These are phyloP conservation scores for Epicoccum nigrum DNA, from an alignment of 2,329 filamentous ascomycete species.

Conservation along the genomic window DNA sequence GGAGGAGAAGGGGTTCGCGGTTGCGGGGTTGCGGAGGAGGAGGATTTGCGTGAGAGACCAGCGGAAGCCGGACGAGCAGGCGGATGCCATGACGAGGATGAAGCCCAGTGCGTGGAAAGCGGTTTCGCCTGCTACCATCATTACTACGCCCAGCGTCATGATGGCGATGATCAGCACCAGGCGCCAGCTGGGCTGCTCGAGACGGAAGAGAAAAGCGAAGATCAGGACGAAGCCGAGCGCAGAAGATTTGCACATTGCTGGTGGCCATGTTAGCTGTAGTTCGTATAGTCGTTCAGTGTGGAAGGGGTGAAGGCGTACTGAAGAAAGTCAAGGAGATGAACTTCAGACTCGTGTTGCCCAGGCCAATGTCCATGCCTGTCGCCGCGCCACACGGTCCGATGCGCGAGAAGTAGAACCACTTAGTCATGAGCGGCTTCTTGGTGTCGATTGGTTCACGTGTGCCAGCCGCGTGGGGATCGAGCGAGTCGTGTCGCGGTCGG, in stretches of 20 bases:
- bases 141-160: conserved; percentile 92
- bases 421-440: conserved; percentile 74
- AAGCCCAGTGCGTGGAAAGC: conserved; percentile 88
- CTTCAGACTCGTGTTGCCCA: conserved; percentile 94
- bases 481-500: conserved; percentile 66
- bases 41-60: conserved; percentile 99
- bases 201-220: conserved; percentile 91
- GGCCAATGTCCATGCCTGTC: conserved; percentile 91
- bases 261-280: background rate
- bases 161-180: conserved; percentile 85
- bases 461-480: conserved; percentile 40
- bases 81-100: conserved; percentile 87
- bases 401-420: conserved; percentile 87
- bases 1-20: conserved; percentile 93
- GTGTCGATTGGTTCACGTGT: conserved; percentile 42
- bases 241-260: conserved; percentile 96
- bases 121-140: conserved; percentile 98
- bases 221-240: conserved; percentile 92
- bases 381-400: conserved; percentile 91
- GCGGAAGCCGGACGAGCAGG: conserved; percentile 94
- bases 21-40: conserved; percentile 89
- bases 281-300: too few relatives aligned
- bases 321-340: conserved; percentile 98
- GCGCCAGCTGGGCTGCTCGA: conserved; percentile 85
- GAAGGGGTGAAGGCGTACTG: conserved; percentile 49